Evolutionary conservation across 192 early-diverging fungal genomes (phyloP).

Genomic region (Coemansia sp.): DNA sequence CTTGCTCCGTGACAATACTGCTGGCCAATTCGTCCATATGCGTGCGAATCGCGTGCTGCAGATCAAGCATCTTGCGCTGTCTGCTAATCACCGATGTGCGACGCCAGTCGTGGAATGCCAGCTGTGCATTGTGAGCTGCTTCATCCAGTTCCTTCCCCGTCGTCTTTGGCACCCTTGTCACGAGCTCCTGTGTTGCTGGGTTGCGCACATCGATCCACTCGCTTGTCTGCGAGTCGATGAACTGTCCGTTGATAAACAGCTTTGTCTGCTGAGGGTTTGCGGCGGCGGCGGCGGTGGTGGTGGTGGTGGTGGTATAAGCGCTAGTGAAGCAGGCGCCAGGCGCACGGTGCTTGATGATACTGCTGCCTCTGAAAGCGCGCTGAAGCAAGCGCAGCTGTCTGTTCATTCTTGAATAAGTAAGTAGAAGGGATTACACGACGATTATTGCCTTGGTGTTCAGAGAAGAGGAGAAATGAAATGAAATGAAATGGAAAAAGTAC

Average conservation of each 20-base stretch:
- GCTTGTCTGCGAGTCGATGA: slow-evolving; percentile 80
- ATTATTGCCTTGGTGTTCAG: not conserved
- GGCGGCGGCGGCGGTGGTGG: not conserved
- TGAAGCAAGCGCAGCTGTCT: slow-evolving; percentile 1
- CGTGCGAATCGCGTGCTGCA: slow-evolving; percentile 80
- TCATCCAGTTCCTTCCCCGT: slow-evolving; percentile 79
- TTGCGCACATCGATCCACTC: slow-evolving; percentile 89
- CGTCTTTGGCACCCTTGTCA: slow-evolving; percentile 85
- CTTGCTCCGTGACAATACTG: slow-evolving; percentile 87
- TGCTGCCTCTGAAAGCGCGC: not conserved
- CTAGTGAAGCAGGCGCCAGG: not conserved
- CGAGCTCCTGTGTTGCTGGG: slow-evolving; percentile 90
- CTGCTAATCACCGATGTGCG: slow-evolving; percentile 80
- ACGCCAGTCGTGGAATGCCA: slow-evolving; percentile 85
- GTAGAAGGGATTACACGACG: too few relatives aligned
- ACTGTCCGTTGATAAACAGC: slow-evolving; percentile 90
- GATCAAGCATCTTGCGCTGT: slow-evolving; percentile 89
- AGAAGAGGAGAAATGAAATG: not conserved
- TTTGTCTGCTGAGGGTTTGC: slow-evolving; percentile 40
- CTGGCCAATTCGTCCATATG: slow-evolving; percentile 78
- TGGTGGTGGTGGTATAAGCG: not conserved
- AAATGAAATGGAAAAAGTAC: not conserved
- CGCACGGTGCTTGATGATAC: not conserved
- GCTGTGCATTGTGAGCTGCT: slow-evolving; percentile 68
- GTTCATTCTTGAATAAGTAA: not conserved